These are phyloP conservation scores for Prunus fruticosa DNA, from an alignment of 306 rosid species.

Conservation along the genomic window DNA sequence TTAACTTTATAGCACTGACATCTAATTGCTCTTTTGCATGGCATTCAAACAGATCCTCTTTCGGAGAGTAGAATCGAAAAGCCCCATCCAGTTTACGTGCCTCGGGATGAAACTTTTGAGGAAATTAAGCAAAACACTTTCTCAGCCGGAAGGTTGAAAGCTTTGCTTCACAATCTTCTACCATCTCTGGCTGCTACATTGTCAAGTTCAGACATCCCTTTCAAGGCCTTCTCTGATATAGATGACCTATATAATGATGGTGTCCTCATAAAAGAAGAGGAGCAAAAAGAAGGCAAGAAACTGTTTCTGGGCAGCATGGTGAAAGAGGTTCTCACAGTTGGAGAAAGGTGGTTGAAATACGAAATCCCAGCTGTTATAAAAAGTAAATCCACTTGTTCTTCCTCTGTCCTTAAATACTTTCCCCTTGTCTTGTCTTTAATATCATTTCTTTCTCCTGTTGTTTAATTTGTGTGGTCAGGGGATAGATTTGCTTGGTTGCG, in stretches of 20 bases:
- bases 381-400: constrained; percentile 31
- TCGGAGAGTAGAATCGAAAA: constrained; percentile 84
- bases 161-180: constrained; percentile 84
- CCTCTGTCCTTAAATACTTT: not conserved
- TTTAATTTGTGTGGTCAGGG: constrained; percentile 36
- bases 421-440: not conserved
- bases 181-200: constrained; percentile 72
- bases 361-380: constrained; percentile 73
- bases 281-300: constrained; percentile 29
- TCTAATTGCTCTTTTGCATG: constrained; percentile 26
- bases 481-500: constrained; percentile 90
- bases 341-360: constrained; percentile 63
- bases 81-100: constrained; percentile 96
- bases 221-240: constrained; percentile 80
- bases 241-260: constrained; percentile 86
- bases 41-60: constrained; percentile 50
- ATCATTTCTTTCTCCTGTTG: constrained; percentile 4
- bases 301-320: constrained; percentile 43
- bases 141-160: constrained; percentile 86
- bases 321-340: constrained; percentile 56
- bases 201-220: constrained; percentile 78
- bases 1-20: not conserved
- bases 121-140: constrained; percentile 83
- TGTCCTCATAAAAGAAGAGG: constrained; percentile 60
- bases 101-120: constrained; percentile 89